A percentile compares a stretch with the other conserved stretches of the same genome.
Conservation (phyloP, 176 grass and related monocot species). For the Cenchrus americanus region DNA sequence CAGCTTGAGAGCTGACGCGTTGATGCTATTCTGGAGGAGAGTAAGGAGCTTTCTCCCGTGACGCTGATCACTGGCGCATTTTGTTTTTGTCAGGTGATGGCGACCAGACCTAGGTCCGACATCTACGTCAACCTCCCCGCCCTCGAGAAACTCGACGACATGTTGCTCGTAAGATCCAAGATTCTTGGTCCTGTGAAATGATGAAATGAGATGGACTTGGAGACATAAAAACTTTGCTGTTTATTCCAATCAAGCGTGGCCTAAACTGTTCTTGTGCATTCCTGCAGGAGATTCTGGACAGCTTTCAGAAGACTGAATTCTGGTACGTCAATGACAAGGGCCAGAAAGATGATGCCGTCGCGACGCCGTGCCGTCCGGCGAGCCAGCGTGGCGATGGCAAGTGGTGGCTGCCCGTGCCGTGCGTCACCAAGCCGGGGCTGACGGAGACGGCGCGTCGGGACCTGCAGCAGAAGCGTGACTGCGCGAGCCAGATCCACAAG, state of each 20-base stretch:
- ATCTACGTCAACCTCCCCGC: slow-evolving; percentile 88
- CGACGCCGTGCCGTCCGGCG: slow-evolving; percentile 43
- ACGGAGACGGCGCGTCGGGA: slow-evolving; percentile 62
- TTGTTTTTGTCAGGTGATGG: slow-evolving; percentile 64
- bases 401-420: slow-evolving; percentile 93
- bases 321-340: slow-evolving; percentile 79
- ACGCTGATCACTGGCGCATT: neutral
- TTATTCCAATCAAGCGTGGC: neutral
- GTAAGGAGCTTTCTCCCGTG: neutral
- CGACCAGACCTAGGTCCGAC: slow-evolving; percentile 67
- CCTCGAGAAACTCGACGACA: slow-evolving; percentile 86
- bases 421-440: slow-evolving; percentile 68
- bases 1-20: neutral
- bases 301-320: slow-evolving; percentile 90
- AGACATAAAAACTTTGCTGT: neutral
- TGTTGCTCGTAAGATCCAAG: slow-evolving; percentile 71
- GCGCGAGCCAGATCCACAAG: slow-evolving; percentile 87
- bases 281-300: slow-evolving; percentile 72
- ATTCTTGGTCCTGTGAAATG: neutral
- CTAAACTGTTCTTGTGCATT: neutral
- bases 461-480: slow-evolving; percentile 75
- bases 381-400: slow-evolving; percentile 62
- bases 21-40: neutral
- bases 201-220: neutral
- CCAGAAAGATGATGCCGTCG: slow-evolving; percentile 34